phyloP scores from a whole-genome alignment of 2,329 filamentous ascomycete species.

The Thermoascus crustaceus region DNA sequence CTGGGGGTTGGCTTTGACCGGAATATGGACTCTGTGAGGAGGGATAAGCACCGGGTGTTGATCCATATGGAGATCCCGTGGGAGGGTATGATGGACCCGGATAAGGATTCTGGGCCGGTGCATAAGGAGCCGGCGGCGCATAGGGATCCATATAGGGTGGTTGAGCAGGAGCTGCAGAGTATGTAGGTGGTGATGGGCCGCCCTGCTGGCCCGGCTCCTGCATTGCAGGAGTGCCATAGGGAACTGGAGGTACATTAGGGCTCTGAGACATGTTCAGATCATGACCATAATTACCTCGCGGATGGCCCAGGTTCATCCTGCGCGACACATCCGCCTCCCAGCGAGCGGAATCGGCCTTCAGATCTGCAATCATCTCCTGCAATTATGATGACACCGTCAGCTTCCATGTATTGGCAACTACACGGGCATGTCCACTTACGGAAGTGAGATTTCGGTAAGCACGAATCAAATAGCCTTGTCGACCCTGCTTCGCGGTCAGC shows the following conservation, averaged over 20 bases:
- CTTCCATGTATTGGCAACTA: slow-evolving; percentile 7
- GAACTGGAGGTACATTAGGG: slow-evolving; percentile 31
- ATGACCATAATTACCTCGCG: slow-evolving; percentile 35
- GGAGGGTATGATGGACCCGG: slow-evolving; percentile 25
- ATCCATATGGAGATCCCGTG: no score
- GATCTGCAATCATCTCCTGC: slow-evolving; percentile 49
- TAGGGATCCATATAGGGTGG: slow-evolving; percentile 29
- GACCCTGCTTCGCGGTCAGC: slow-evolving; percentile 46
- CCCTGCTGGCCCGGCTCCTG: slow-evolving; percentile 31
- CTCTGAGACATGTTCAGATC: slow-evolving; percentile 27
- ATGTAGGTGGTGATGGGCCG: slow-evolving; percentile 30
- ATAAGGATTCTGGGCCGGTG: slow-evolving; percentile 27
- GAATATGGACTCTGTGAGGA: slow-evolving; percentile 27
- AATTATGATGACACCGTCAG: slow-evolving; percentile 14
- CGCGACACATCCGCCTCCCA: slow-evolving; percentile 40
- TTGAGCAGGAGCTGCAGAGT: slow-evolving; percentile 25
- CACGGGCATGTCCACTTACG: slow-evolving; percentile 46
- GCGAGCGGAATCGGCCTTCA: slow-evolving; percentile 45
- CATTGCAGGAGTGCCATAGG: slow-evolving; percentile 28
- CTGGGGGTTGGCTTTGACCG: slow-evolving; percentile 28
- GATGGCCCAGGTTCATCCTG: slow-evolving; percentile 33
- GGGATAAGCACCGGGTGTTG: no score
- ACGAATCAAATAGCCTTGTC: slow-evolving; percentile 67
- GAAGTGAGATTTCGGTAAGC: slow-evolving; percentile 72
- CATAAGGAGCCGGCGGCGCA: slow-evolving; percentile 23